Evolutionary conservation across 768 basidiomycete genomes (phyloP), one percentile per base, ranked within the genome.

Genomic region (Cystofilobasidium bisporidii): DNA sequence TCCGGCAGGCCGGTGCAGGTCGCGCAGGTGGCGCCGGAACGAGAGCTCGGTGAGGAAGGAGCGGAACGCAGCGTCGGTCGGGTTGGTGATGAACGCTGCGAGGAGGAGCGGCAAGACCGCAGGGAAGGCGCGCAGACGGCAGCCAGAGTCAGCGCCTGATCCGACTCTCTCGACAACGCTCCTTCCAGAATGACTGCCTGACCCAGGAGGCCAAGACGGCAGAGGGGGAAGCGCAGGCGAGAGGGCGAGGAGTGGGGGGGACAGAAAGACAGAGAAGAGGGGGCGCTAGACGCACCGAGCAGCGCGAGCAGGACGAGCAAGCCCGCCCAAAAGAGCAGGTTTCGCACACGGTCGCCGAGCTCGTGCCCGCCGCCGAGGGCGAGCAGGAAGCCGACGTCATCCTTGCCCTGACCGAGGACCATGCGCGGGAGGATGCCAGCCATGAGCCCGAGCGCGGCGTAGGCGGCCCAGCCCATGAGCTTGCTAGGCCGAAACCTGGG

Each of bases 41-140:
- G 91, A 93, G 74, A 89, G 89, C 75, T 96, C 92, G n/a, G 93
- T 98, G 72, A 98, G 86, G 79, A 90, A 93, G 24, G 91, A 82
- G 62, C 93, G 86, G 78, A 99, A 97, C 10, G 91, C 91, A 57
- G 86, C 86, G 78, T 97, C 92, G 65, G 87, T 85, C 28, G 94
- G 94, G 77, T 97, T 98, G 40, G 91, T 90, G 75, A 93, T 84
- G 80, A 91, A 91, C 58, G 93, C 94, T 97, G 80, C 36, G n/a
- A 24, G 32, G 24, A 33, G 32, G 45, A 60, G n/a, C 26, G 33
- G 18, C 36, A 58, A 40, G 28, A 62, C 43, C 33, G n/a, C 48
- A 59, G 6, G 56, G 20, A 24, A 57, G 28, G 28, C 10, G 15
- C 33, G 18, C 28, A 3, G 56, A 36, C 26, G 28, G n/a, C n/a